Base-by-base conservation (phyloP, 2,329 filamentous ascomycete genomes). In the Aureobasidium melanogenum region DNA sequence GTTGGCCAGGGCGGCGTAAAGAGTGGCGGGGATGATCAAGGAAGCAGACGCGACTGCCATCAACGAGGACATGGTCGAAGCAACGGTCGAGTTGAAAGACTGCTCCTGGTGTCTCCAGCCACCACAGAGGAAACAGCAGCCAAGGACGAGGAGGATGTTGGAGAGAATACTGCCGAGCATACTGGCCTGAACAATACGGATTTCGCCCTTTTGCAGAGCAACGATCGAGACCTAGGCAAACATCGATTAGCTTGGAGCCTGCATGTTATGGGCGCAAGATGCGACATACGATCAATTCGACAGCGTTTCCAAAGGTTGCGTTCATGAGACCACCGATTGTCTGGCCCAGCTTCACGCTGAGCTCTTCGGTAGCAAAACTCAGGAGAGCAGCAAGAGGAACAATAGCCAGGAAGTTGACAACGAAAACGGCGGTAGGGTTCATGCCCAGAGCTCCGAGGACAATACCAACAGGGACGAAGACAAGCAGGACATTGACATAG, bases 141-240 rank as follows among this genome's bases (percentile, higher is more conserved):
- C 79, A 22, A 81, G 75, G 39, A 81, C 93, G 24, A 97, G 84
- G 8, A 97, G 82, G 66, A 97, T 87, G 75, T 97, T 97, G 66
- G 93, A 97, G 41, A 97, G 80, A 68, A 97, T 96, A 70, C 89
- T 95, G 51, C 94, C 93, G 36, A 97, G 85, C 92, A 97, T 97
- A 65, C 91, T 96, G 22, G 93, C 88, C 77, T 97, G 94, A n/a
- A 97, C 93, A 66, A 97, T 92, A 69, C 93, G 87, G 71, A 97
- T 95, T 76, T 97, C 88, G 65, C 86, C 85, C 68, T 94, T 85
- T 66, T 80, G 84, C 48, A 99, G 82, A 19, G 94, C 94, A 65
- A 97, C 88, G 67, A 97, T 93, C 73, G 90, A 96, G 71, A 96
- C 89, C 89, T 93, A 70, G 10, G 56, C 54, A 50, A 59, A 63